Evolutionary conservation across 2,329 filamentous ascomycete species (phyloP), one percentile per base, ranked within the genome.

Genomic region (Trichoderma sp.): DNA sequence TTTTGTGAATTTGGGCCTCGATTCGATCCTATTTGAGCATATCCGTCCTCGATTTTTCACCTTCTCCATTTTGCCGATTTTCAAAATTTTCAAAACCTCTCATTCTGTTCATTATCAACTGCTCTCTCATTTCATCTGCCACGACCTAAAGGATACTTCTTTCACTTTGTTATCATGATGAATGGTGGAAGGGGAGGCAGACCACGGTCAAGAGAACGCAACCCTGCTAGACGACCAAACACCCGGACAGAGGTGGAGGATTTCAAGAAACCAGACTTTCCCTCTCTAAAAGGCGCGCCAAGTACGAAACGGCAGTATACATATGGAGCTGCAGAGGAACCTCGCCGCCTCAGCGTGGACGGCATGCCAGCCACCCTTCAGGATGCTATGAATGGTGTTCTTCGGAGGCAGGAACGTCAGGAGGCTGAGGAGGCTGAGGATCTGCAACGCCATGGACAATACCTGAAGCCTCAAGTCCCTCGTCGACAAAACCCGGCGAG

Each of bases 281-380:
- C 77, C 15, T 65, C 73, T 3, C 71, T 77, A 4, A 73, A 75
- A 43, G 81, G 79, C 4, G 82, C 81, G 0, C 80, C 81, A 6
- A 81, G 80, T 58, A 77, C 80, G 12, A 76, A 80, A 34, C 76
- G 81, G 50, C 80, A 82, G 72, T 82, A 82, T 70, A 78, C 80
- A 1, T 83, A 83, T 74, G 81, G 81, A 39, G 79, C 81, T 39
- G 79, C 71, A n/a, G 77, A 74, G 34, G 81, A 83, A 64, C 81
- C 81, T 2, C 73, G 39, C 72, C 75, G 11, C 74, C 75, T 5
- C 73, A 36, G 30, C 28, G 50, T 26, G 15, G 34, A 58, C 20
- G 57, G 20, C 28, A 59, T 20, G 28, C 70, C 64, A n/a, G 26
- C 34, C n/a, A 63, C 61, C 28, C 36, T 72, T 4, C 36, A 59